A percentile compares a stretch with the other conserved stretches of the same genome.
Conservation (phyloP, 352 stramenopile genomes). For the Phytophthora pinifolia region DNA sequence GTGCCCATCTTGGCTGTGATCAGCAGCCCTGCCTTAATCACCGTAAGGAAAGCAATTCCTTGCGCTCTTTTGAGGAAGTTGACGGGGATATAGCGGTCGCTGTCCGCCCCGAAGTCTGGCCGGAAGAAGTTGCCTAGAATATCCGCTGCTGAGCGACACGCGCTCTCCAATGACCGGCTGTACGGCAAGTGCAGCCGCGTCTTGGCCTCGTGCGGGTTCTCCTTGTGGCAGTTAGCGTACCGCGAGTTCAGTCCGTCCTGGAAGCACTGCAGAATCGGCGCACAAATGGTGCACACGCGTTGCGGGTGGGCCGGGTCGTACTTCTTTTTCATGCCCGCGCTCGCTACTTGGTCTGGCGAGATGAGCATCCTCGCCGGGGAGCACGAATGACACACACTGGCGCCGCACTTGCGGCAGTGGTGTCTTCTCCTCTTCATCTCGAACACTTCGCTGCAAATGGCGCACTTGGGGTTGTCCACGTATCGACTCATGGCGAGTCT, state of each 20-base stretch:
- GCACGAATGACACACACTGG: constrained; percentile 66
- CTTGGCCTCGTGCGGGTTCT: constrained; percentile 76
- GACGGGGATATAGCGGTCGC: constrained; percentile 77
- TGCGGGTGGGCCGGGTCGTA: constrained; percentile 76
- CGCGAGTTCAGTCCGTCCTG: constrained; percentile 67
- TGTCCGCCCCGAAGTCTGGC: constrained; percentile 59
- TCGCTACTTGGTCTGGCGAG: constrained; percentile 59
- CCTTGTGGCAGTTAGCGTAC: constrained; percentile 84
- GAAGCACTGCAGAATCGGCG: constrained; percentile 71
- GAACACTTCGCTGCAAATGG: constrained; percentile 78
- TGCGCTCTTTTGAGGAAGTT: constrained; percentile 82
- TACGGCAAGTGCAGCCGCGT: constrained; percentile 72
- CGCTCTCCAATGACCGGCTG: constrained; percentile 72
- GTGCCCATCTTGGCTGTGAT: constrained; percentile 83
- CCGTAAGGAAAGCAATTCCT: constrained; percentile 83
- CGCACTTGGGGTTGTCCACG: constrained; percentile 60
- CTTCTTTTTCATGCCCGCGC: constrained; percentile 45
- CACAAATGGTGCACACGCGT: constrained; percentile 81
- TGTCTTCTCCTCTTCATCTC: constrained; percentile 77
- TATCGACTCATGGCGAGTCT: constrained; percentile 41
- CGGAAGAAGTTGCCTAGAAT: constrained; percentile 87
- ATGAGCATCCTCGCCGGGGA: constrained; percentile 77
- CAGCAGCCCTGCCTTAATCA: constrained; percentile 83
- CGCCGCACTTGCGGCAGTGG: constrained; percentile 74
- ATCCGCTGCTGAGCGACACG: constrained; percentile 70